Conservation (phyloP, 306 rosid species). For the Quercus alba region DNA sequence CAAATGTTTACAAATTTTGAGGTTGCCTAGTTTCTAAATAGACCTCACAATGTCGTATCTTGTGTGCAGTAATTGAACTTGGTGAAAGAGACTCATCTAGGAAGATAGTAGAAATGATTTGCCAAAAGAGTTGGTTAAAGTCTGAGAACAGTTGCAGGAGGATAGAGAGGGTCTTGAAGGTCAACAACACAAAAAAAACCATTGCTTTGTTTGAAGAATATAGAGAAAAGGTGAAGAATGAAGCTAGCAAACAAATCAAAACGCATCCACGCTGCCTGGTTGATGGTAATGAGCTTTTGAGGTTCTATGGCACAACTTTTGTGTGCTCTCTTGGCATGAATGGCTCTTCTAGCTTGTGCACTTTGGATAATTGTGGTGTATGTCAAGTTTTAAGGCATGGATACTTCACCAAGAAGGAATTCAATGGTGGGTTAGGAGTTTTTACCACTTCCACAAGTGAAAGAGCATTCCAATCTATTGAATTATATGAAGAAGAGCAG, state of each 20-base stretch:
- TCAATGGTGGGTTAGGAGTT: slow-evolving; percentile 30
- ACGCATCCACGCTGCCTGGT: slow-evolving; percentile 56
- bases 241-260: slow-evolving; percentile 32
- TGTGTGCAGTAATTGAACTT: slow-evolving; percentile 40
- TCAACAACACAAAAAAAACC: slow-evolving; percentile 38
- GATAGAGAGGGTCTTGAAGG: slow-evolving; percentile 50
- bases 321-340: slow-evolving; percentile 51
- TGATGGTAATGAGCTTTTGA: slow-evolving; percentile 68
- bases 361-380: slow-evolving; percentile 36
- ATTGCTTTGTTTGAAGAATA: slow-evolving; percentile 49
- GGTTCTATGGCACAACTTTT: slow-evolving; percentile 60
- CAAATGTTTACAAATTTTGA: not conserved
- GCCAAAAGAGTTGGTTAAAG: slow-evolving; percentile 29
- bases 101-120: slow-evolving; percentile 52
- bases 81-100: slow-evolving; percentile 41
- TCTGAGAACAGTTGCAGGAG: slow-evolving; percentile 13
- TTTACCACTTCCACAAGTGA: slow-evolving; percentile 40
- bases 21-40: not conserved
- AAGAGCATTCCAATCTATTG: slow-evolving; percentile 41
- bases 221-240: slow-evolving; percentile 48
- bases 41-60: not conserved
- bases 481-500: not conserved
- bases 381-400: slow-evolving; percentile 58
- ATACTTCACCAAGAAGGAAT: slow-evolving; percentile 28
- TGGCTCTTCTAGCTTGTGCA: slow-evolving; percentile 36